Base-by-base conservation (phyloP, 1,284 basidiomycete genomes). In the Kalmanozyma brasiliensis region DNA sequence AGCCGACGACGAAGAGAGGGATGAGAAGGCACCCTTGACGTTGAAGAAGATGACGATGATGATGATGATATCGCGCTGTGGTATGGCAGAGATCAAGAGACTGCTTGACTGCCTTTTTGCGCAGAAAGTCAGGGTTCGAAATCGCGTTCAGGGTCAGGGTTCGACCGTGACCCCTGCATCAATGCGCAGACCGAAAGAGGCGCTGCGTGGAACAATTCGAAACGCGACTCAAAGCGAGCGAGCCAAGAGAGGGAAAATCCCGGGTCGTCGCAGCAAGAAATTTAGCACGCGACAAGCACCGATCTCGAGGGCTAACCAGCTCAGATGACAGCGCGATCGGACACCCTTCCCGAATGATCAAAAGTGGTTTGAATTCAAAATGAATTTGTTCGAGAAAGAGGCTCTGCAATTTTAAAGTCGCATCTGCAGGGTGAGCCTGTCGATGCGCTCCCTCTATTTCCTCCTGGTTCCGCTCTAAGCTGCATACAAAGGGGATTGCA, bases 11-110 rank as follows among this genome's bases (percentile, higher is more conserved):
- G n/a, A n/a, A n/a, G n/a, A n/a, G n/a, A n/a, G n/a, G n/a, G n/a
- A n/a, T n/a, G n/a, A n/a, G n/a, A n/a, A n/a, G n/a, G n/a, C n/a
- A n/a, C 29, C 13, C 37, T 9, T 22, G 45, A 30, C 30, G 34
- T 33, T 40, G 29, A 49, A 41, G 37, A 51, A 33, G 49, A 51
- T 41, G 49, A 22, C 29, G 22, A 23, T 40, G 38, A 32, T 23
- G 38, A 33, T 30, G 38, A 40, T 49, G 37, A 34, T 41, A 37
- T 14, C 13, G 22, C 9, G 19, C 8, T 29, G 19, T 32, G 42
- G 33, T 44, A 30, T 17, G 19, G 26, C 24, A 24, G 45, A 40
- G 40, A 30, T 33, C 38, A 36, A 38, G 11, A 29, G 26, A 29
- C 26, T 11, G 26, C 11, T 29, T 11, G 7, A 6, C 26, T 29